phyloP scores from a whole-genome alignment of 2,329 filamentous ascomycete species.

The Geosmithia flava region DNA sequence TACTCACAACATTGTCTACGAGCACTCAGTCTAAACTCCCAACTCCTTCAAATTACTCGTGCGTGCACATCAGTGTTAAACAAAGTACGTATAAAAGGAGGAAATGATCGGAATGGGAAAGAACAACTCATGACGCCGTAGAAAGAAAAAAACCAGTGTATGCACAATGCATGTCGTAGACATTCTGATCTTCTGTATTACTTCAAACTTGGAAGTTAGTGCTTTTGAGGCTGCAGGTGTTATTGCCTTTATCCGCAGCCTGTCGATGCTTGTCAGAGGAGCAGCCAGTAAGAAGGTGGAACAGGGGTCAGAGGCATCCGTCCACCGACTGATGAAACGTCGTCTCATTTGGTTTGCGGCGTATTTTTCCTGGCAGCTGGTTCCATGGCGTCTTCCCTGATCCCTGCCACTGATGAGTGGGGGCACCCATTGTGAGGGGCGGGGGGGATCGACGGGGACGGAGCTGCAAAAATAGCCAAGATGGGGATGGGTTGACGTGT shows the following conservation, averaged over 20 bases:
- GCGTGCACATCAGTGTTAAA: no score
- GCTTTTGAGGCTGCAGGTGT: not conserved
- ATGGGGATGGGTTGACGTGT: not conserved
- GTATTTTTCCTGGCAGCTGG: no score
- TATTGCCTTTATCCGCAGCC: not conserved
- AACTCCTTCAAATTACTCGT: no score
- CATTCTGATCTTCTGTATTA: not conserved
- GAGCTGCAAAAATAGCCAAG: not conserved
- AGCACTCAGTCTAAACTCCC: no score
- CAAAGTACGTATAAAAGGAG: no score
- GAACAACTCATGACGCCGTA: not conserved
- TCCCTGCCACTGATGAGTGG: not conserved
- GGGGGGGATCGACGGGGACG: not conserved
- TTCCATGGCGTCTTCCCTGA: not conserved
- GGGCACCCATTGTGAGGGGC: not conserved
- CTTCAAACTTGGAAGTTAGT: no score
- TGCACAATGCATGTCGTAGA: not conserved
- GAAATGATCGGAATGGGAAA: not conserved
- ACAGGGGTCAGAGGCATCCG: not conserved
- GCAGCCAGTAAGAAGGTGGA: not conserved
- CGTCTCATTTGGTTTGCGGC: not conserved
- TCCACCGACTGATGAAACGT: not conserved
- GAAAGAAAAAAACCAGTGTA: not conserved
- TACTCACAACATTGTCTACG: no score
- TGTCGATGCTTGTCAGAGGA: not conserved